Evolutionary conservation across 768 basidiomycete species (phyloP).

Genomic region (Leccinum variicolor): DNA sequence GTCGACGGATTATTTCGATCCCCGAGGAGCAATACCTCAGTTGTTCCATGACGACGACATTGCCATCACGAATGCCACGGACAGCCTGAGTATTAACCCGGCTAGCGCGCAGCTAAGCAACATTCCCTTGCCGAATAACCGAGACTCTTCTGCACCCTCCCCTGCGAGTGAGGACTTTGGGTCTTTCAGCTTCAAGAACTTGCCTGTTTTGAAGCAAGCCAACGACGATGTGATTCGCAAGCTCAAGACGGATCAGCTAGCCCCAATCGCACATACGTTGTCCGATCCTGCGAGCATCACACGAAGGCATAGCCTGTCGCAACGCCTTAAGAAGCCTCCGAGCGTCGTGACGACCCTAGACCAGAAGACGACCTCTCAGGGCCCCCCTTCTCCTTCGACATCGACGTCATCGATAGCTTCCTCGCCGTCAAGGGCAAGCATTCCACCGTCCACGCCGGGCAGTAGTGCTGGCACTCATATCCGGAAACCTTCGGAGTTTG

Average conservation of each 20-base stretch:
- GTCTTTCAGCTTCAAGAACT: constrained; percentile 96
- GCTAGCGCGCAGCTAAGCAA: constrained; percentile 11
- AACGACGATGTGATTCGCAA: constrained; percentile 98
- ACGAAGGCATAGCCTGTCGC: constrained; percentile 79
- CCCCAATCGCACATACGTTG: constrained; percentile 70
- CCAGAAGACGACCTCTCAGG: constrained; percentile 58
- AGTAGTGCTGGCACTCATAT: constrained; percentile 52
- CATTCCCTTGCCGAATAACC: constrained; percentile 33
- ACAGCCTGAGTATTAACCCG: constrained; percentile 37
- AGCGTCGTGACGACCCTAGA: constrained; percentile 72
- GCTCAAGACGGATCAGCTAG: constrained; percentile 86
- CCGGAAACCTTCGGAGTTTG: constrained; percentile 88
- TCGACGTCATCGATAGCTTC: constrained; percentile 91
- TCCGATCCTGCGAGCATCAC: constrained; percentile 55
- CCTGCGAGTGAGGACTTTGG: constrained; percentile 89
- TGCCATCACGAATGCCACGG: constrained; percentile 46
- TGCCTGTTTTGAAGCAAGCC: constrained; percentile 93
- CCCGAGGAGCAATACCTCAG: constrained; percentile 87
- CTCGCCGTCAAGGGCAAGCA: constrained; percentile 74
- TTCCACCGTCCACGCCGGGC: constrained; percentile 70
- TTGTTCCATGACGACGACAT: constrained; percentile 89
- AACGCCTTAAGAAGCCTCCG: constrained; percentile 75
- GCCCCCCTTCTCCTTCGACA: constrained; percentile 88
- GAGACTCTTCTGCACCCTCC: constrained; percentile 41
- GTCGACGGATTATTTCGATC: constrained; percentile 99